phyloP scores from a whole-genome alignment of 2,329 filamentous ascomycete genomes.

The Cytospora schulzeri region DNA sequence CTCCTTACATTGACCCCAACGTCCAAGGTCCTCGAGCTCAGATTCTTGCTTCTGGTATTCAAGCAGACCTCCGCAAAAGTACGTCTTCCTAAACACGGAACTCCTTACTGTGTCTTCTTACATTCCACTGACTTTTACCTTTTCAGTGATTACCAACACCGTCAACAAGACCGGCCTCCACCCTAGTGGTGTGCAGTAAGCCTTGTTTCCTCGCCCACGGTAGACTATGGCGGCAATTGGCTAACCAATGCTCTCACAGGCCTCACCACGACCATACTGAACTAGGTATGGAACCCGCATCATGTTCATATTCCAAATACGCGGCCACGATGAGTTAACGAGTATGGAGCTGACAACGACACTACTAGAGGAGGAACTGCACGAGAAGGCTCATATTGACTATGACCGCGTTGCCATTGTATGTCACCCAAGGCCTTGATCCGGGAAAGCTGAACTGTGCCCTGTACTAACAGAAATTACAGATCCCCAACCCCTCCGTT shows the following conservation, averaged over 20 bases:
- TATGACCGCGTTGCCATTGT: constrained; percentile 98
- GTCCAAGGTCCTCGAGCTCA: constrained; percentile 48
- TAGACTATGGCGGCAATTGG: not conserved
- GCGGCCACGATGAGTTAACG: not conserved
- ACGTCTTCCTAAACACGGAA: constrained; percentile 32
- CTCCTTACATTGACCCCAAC: constrained; percentile 48
- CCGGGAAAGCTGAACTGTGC: too few species aligned
- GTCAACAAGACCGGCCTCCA: constrained; percentile 94
- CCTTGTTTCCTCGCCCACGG: constrained; percentile 33
- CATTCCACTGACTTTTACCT: constrained; percentile 26
- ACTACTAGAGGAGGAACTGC: constrained; percentile 78
- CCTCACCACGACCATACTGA: constrained; percentile 89
- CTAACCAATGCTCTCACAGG: constrained; percentile 47
- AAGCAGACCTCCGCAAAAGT: constrained; percentile 35
- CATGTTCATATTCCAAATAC: not conserved
- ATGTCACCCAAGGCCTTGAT: constrained; percentile 52
- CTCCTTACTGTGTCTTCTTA: not conserved
- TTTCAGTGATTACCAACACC: constrained; percentile 56
- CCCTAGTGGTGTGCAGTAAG: constrained; percentile 87
- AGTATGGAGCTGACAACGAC: constrained; percentile 6
- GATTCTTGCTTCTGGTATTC: constrained; percentile 40
- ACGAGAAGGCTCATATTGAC: constrained; percentile 98
- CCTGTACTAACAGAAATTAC: constrained; percentile 31
- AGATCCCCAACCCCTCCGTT: constrained; percentile 90
- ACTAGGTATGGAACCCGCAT: constrained; percentile 57